Conservation (phyloP, 441 rosid genomes). For the Populus hybrid region DNA sequence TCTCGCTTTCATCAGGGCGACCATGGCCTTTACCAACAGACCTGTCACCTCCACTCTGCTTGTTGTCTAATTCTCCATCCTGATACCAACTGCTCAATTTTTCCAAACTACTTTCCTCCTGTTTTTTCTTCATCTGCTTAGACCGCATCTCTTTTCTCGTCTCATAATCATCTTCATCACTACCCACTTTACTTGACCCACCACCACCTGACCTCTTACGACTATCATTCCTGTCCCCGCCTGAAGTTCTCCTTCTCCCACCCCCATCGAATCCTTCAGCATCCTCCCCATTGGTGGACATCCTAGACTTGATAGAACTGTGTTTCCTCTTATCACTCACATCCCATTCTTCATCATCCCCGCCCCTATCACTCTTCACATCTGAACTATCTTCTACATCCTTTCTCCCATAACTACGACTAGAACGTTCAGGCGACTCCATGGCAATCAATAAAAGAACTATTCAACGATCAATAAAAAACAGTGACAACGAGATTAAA, state of each 20-base stretch:
- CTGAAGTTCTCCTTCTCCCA: constrained; percentile 54
- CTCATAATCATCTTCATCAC: constrained; percentile 71
- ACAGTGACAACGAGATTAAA: not conserved
- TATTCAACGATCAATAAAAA: not conserved
- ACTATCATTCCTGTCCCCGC: constrained; percentile 57
- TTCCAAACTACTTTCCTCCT: constrained; percentile 91
- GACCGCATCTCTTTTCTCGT: constrained; percentile 44
- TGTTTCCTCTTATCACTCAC: constrained; percentile 62
- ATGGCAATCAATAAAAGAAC: constrained; percentile 18
- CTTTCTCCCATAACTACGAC: constrained; percentile 40
- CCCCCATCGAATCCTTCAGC: constrained; percentile 48
- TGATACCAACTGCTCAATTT: constrained; percentile 85
- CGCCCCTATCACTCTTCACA: constrained; percentile 41
- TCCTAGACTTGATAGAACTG: constrained; percentile 58
- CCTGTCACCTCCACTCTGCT: constrained; percentile 64
- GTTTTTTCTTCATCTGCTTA: constrained; percentile 69
- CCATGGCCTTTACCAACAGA: constrained; percentile 45
- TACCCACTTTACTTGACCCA: constrained; percentile 47
- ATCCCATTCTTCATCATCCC: constrained; percentile 64
- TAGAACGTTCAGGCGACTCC: constrained; percentile 62
- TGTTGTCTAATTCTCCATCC: constrained; percentile 77
- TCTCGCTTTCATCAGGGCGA: constrained; percentile 54
- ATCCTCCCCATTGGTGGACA: constrained; percentile 53
- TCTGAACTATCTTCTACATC: constrained; percentile 50
- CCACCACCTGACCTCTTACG: constrained; percentile 63